Evolutionary conservation across 257 asterid genomes (phyloP).

Genomic region (Solanum piurae): DNA sequence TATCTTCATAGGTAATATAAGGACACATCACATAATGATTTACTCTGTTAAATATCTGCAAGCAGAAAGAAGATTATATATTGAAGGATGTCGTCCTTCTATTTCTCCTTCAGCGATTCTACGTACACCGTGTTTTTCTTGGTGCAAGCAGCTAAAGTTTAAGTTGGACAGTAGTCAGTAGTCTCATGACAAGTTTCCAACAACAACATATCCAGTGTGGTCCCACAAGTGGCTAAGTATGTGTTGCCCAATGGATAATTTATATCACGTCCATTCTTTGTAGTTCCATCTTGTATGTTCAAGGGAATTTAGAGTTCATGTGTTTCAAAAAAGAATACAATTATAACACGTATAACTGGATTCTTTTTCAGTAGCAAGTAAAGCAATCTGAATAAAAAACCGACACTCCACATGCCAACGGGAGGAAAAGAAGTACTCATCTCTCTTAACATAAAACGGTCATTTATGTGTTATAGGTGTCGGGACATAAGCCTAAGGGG

Average conservation of each 20-base stretch:
- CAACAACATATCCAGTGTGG: neutral
- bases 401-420: neutral
- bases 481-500: neutral
- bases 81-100: neutral
- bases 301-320: neutral
- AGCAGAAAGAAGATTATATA: neutral
- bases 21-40: neutral
- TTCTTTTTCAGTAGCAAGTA: neutral
- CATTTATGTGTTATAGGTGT: neutral
- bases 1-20: neutral
- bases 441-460: neutral
- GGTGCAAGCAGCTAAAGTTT: neutral
- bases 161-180: neutral
- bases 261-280: neutral
- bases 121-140: neutral
- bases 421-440: neutral
- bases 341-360: neutral
- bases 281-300: neutral
- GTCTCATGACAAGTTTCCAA: neutral
- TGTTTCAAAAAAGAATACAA: neutral
- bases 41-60: neutral
- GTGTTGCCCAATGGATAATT: neutral
- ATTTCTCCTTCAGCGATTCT: neutral
- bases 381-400: neutral
- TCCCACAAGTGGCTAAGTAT: neutral